Base-by-base conservation (phyloP, 495 filamentous ascomycete genomes). In the Neurospora sp. region DNA sequence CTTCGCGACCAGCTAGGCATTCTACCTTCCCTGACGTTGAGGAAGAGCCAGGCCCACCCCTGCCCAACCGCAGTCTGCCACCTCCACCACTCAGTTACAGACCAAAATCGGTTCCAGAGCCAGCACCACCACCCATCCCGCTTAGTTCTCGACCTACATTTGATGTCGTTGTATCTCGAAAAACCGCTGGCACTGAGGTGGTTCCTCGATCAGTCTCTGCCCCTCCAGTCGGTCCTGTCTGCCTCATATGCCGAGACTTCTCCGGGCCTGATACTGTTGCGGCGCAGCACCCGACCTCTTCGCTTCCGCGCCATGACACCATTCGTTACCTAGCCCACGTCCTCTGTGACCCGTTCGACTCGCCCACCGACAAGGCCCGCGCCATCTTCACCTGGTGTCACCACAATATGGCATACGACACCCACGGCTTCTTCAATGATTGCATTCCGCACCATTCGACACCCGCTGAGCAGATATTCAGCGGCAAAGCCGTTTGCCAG, bases 361-460 rank as follows among this genome's bases (percentile, higher is more conserved):
- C 92, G 3, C 75, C 81, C 0, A 97, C 94, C 3, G 96, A 98
- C 79, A 97, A 97, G 81, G 94, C 96, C 12, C 88, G 96, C 18
- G 91, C 87, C 9, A 91, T 99, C 72, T 99, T 99, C 80, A 92
- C 93, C 9, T 99, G 94, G 96, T 87, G 93, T 68, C 96, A 98
- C 81, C 91, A 99, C 81, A 98, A 98, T 77, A 89, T 99, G 73
- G 84, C 84, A 65, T 99, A 99, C 82, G 92, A 99, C 80, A 85
- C 87, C 6, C 82, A 88, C 42, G 85, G 88, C 53, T 96, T 97
- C 84, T 94, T 94, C 79, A 87, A 86, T 72, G 85, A 89, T 59
- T 88, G 81, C 71, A 84, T 96, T 42, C 82, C 89, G 74, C 76
- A 79, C 73, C 87, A 88, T 37, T 35, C 53, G 27, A 91, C 90